These are phyloP conservation scores for Podaxis mareebaensis DNA, from an alignment of 768 basidiomycete genomes.

Conservation along the genomic window DNA sequence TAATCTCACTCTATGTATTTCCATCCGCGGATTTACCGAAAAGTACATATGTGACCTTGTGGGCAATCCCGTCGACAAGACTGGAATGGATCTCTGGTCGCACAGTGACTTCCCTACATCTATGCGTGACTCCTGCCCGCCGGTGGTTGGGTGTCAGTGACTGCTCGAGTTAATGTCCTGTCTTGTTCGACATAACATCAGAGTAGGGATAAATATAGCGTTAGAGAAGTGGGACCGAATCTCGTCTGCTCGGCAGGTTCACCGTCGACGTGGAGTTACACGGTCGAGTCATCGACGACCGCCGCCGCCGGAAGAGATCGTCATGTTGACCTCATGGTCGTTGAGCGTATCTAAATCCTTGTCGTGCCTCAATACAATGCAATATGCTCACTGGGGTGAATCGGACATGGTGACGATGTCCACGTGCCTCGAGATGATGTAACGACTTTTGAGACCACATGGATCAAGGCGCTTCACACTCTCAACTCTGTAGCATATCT, in stretches of 20 bases:
- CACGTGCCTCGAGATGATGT: background rate
- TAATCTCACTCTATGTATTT: background rate
- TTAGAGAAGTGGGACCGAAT: background rate
- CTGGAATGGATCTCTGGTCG: background rate
- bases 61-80: background rate
- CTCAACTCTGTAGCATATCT: background rate
- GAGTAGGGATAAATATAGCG: slow-evolving; percentile 2
- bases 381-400: background rate
- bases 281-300: background rate
- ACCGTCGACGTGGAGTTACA: background rate
- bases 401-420: background rate
- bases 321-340: background rate
- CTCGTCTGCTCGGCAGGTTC: background rate
- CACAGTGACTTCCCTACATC: too few species aligned
- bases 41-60: background rate
- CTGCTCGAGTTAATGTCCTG: background rate
- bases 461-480: background rate
- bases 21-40: slow-evolving; percentile 3
- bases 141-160: background rate
- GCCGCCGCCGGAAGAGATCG: background rate
- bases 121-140: too few species aligned
- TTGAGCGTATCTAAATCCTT: background rate
- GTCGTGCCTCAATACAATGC: background rate
- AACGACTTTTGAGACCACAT: background rate
- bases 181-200: background rate